A percentile compares a stretch with the other conserved stretches of the same genome.
Conservation (phyloP, 345 rosid species). For the Hibiscus tridactylites region DNA sequence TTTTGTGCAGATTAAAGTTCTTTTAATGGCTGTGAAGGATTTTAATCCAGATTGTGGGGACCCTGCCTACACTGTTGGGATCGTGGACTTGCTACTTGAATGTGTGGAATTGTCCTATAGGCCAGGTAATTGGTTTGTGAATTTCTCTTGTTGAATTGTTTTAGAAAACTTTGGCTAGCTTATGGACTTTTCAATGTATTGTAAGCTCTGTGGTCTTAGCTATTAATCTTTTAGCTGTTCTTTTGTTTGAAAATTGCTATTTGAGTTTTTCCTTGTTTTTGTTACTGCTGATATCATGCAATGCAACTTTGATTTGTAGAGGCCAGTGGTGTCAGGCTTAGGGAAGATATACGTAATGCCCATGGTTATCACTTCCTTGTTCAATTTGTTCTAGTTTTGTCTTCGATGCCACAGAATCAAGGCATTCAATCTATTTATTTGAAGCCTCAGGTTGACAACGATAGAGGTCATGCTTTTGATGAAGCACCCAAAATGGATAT, state of each 20-base stretch:
- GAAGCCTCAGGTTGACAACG: conserved; percentile 27
- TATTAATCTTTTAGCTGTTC: background rate
- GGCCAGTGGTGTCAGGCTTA: conserved; percentile 82
- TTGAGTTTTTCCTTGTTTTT: conserved; percentile 4
- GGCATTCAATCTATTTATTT: conserved; percentile 27
- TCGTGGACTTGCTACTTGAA: background rate
- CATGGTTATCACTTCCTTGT: conserved; percentile 99
- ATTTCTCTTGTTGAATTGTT: background rate
- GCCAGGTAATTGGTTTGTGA: background rate
- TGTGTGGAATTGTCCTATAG: background rate
- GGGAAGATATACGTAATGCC: conserved; percentile 98
- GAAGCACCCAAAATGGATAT: conserved; percentile 22
- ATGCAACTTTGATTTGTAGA: conserved; percentile 50
- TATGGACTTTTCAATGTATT: too few relatives aligned
- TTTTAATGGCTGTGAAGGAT: conserved; percentile 90
- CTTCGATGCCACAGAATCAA: conserved; percentile 52
- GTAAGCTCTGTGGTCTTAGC: too few relatives aligned
- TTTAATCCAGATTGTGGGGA: conserved; percentile 21
- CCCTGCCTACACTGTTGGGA: background rate
- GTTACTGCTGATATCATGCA: conserved; percentile 22
- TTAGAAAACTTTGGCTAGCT: too few relatives aligned
- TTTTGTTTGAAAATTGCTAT: background rate
- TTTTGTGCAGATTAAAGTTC: conserved; percentile 76
- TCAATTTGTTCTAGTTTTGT: conserved; percentile 78
- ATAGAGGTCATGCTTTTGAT: conserved; percentile 19